phyloP scores from a whole-genome alignment of 352 stramenopile species.

The Chrysophaeum taylorii region DNA sequence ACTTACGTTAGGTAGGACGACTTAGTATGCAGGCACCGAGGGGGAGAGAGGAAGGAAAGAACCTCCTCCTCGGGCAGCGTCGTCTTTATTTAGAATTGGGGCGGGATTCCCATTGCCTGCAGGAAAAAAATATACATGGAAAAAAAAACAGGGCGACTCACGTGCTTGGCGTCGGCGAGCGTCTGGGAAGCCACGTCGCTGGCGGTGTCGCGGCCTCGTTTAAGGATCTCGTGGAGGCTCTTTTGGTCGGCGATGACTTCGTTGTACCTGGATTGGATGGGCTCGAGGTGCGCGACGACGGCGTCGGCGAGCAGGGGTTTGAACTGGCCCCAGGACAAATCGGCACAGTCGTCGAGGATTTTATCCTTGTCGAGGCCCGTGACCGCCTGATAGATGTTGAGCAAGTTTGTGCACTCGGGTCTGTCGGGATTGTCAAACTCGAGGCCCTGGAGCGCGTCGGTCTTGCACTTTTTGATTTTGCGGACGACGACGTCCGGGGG shows the following conservation, averaged over 20 bases:
- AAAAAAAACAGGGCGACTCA: too few species aligned
- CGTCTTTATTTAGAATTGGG: too few species aligned
- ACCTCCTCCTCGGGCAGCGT: too few species aligned
- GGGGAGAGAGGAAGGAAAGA: too few species aligned
- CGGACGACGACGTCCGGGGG: constrained; percentile 52
- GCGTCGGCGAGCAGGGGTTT: constrained; percentile 87
- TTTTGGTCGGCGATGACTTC: constrained; percentile 72
- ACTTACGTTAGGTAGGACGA: too few species aligned
- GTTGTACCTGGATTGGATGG: constrained; percentile 82
- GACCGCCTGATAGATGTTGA: constrained; percentile 78
- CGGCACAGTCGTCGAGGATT: constrained; percentile 49
- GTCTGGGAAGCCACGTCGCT: constrained; percentile 52
- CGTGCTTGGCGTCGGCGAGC: constrained; percentile 27
- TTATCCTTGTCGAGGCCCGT: constrained; percentile 52
- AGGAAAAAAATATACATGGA: too few species aligned
- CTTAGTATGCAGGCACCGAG: too few species aligned
- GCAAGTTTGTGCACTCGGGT: constrained; percentile 86
- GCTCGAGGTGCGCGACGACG: constrained; percentile 83
- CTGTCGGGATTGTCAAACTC: constrained; percentile 83
- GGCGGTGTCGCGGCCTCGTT: constrained; percentile 58
- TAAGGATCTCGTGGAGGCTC: constrained; percentile 76
- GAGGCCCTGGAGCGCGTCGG: constrained; percentile 74
- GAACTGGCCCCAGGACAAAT: constrained; percentile 75
- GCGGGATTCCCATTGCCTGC: too few species aligned
- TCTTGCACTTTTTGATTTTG: constrained; percentile 75